These are phyloP conservation scores for Dothistroma pini DNA, from an alignment of 2,329 filamentous ascomycete genomes.

Conservation along the genomic window DNA sequence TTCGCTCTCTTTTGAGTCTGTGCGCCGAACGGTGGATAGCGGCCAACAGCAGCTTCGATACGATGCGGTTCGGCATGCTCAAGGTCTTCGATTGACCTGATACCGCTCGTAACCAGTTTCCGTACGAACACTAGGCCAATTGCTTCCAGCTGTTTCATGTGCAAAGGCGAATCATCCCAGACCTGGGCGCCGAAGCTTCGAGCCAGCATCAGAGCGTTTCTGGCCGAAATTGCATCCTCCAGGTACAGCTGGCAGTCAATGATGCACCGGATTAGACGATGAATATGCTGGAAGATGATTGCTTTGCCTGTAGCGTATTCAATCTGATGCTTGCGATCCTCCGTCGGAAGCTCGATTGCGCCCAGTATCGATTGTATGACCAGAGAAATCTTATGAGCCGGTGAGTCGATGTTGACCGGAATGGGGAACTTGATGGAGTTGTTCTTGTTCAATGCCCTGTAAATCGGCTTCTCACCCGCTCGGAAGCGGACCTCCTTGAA, in stretches of 20 bases:
- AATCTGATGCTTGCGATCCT: conserved; percentile 54
- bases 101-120: conserved; percentile 67
- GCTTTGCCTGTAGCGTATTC: conserved; percentile 60
- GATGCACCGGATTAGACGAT: conserved; percentile 69
- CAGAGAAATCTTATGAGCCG: conserved; percentile 71
- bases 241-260: conserved; percentile 65
- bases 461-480: conserved; percentile 62
- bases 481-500: conserved; percentile 71
- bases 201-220: conserved; percentile 70
- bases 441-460: conserved; percentile 69
- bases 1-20: conserved; percentile 62
- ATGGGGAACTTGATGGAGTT: conserved; percentile 67
- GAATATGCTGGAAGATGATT: conserved; percentile 64
- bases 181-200: conserved; percentile 69
- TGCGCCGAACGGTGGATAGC: conserved; percentile 78
- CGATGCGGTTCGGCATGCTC: conserved; percentile 62
- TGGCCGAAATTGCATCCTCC: conserved; percentile 64
- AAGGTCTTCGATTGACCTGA: conserved; percentile 69
- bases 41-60: conserved; percentile 73
- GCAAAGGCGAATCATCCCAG: conserved; percentile 79
- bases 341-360: conserved; percentile 58
- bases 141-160: conserved; percentile 77
- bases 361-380: conserved; percentile 74
- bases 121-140: conserved; percentile 73
- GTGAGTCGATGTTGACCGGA: conserved; percentile 61